phyloP scores from a whole-genome alignment of 352 stramenopile genomes.

The Phytophthora sp. region DNA sequence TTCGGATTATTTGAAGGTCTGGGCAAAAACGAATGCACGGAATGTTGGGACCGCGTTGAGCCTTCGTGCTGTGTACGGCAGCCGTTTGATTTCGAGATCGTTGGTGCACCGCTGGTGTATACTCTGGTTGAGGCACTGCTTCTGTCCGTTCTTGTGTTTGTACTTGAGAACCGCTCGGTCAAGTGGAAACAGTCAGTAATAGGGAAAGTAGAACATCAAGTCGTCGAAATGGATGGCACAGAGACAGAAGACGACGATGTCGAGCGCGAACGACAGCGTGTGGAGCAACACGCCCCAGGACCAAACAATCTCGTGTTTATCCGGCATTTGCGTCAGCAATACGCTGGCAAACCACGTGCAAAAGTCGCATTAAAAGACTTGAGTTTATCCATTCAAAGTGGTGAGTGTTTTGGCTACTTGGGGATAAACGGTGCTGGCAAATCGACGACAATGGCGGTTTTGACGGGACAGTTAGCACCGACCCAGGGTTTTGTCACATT shows the following conservation, averaged over 20 bases:
- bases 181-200: constrained; percentile 40
- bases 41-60: constrained; percentile 55
- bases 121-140: constrained; percentile 47
- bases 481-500: constrained; percentile 60
- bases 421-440: constrained; percentile 92
- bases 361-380: constrained; percentile 77
- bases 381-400: constrained; percentile 67
- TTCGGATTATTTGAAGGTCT: constrained; percentile 63
- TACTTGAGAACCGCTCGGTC: constrained; percentile 45
- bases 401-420: constrained; percentile 89
- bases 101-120: constrained; percentile 54
- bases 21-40: constrained; percentile 41
- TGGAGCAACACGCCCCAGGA: constrained; percentile 27
- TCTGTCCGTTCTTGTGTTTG: constrained; percentile 54
- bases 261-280: constrained; percentile 35
- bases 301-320: constrained; percentile 48
- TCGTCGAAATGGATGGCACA: constrained; percentile 22
- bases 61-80: constrained; percentile 57
- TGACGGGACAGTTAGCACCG: constrained; percentile 61
- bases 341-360: constrained; percentile 83
- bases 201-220: constrained; percentile 8
- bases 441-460: constrained; percentile 79
- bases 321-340: constrained; percentile 54
- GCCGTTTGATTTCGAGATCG: constrained; percentile 65
- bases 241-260: constrained; percentile 60